Evolutionary conservation across 768 basidiomycete genomes (phyloP).

Genomic region (Amanita jacksonii): DNA sequence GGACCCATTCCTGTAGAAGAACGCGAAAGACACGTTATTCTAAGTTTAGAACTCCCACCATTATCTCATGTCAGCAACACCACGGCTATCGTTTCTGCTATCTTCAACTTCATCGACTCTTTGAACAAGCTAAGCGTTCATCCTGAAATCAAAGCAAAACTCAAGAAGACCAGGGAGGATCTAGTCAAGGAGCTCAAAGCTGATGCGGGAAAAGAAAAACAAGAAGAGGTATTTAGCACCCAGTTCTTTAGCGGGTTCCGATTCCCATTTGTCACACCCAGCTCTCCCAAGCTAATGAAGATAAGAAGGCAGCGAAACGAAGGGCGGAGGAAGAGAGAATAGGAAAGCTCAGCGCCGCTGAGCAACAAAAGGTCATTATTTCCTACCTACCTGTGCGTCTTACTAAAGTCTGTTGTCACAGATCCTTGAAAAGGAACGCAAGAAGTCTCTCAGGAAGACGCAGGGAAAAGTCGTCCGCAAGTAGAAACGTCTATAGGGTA

Average conservation of each 20-base stretch:
- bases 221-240: constrained; percentile 45
- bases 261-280: constrained; percentile 5
- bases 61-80: constrained; percentile 38
- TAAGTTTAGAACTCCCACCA: constrained; percentile 52
- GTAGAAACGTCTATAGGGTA: constrained; percentile 17
- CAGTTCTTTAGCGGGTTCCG: neutral
- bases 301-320: constrained; percentile 63
- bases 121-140: constrained; percentile 51
- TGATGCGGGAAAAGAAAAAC: constrained; percentile 56
- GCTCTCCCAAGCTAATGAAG: constrained; percentile 44
- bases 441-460: constrained; percentile 57
- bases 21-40: constrained; percentile 65
- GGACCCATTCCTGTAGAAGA: constrained; percentile 37
- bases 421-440: constrained; percentile 70
- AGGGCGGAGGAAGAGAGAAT: constrained; percentile 66
- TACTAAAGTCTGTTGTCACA: constrained; percentile 17
- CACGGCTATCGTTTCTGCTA: constrained; percentile 48
- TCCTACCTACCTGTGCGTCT: neutral
- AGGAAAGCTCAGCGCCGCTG: constrained; percentile 62
- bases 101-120: constrained; percentile 71
- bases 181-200: constrained; percentile 59
- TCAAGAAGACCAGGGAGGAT: constrained; percentile 65
- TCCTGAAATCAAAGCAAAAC: constrained; percentile 75
- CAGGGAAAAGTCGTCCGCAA: constrained; percentile 57
- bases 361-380: constrained; percentile 67